Evolutionary conservation across 352 stramenopile genomes (phyloP).

Genomic region (Globisporangium takayamanum): DNA sequence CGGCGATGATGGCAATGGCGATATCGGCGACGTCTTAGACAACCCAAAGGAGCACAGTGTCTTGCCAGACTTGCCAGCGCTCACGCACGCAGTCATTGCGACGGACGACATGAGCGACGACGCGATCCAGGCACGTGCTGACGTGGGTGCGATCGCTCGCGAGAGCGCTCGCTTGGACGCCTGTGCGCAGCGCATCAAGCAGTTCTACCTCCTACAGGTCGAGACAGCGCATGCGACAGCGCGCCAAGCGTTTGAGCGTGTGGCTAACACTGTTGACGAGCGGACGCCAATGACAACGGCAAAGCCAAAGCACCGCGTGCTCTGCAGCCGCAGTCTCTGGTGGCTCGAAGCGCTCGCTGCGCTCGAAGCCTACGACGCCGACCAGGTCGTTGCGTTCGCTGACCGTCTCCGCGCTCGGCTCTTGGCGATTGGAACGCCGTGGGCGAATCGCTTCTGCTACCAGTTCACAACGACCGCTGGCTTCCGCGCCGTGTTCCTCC

Average conservation of each 20-base stretch:
- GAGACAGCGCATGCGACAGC: conserved; percentile 26
- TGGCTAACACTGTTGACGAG: conserved; percentile 8
- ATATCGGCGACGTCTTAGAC: background rate
- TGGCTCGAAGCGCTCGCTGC: conserved; percentile 38
- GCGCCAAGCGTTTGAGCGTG: conserved; percentile 15
- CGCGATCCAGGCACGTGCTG: background rate
- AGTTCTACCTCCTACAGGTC: conserved; percentile 41
- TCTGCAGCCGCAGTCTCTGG: conserved; percentile 39
- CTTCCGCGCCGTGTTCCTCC: conserved; percentile 41
- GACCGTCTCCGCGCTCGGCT: conserved; percentile 40
- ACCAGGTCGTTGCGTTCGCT: conserved; percentile 23
- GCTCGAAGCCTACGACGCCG: conserved; percentile 19
- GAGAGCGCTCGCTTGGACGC: conserved; percentile 35
- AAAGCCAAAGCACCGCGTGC: conserved; percentile 7
- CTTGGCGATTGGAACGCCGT: conserved; percentile 34
- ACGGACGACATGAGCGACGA: conserved; percentile 9
- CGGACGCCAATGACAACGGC: background rate
- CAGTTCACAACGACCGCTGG: conserved; percentile 39
- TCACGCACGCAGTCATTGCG: conserved; percentile 22
- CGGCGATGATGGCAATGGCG: background rate
- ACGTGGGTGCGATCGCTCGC: conserved; percentile 16
- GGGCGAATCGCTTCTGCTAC: conserved; percentile 34
- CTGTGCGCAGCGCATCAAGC: conserved; percentile 24
- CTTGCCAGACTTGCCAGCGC: conserved; percentile 29
- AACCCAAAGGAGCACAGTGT: conserved; percentile 41